phyloP scores from a whole-genome alignment of 768 basidiomycete species.

The Xerocomellus dryophilus region DNA sequence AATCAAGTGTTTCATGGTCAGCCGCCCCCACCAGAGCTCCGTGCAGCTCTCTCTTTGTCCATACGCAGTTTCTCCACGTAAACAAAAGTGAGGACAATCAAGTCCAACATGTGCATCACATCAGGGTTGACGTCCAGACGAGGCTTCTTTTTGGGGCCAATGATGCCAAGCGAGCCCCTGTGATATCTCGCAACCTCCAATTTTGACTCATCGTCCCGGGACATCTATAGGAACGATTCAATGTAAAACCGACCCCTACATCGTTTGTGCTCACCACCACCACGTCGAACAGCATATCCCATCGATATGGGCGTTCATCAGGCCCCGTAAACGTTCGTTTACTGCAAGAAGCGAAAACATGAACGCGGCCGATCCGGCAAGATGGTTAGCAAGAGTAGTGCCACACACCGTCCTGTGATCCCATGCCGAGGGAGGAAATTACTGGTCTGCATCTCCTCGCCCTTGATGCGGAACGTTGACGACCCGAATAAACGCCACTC shows the following conservation, averaged over 20 bases:
- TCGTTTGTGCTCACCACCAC: constrained; percentile 10
- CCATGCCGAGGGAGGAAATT: constrained; percentile 23
- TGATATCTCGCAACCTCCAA: constrained; percentile 18
- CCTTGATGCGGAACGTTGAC: constrained; percentile 30
- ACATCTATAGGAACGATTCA: constrained; percentile 10
- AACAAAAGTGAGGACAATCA: constrained; percentile 25
- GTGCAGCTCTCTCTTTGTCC: constrained; percentile 8
- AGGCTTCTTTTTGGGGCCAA: constrained; percentile 9
- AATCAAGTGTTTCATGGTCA: not conserved
- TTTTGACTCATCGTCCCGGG: constrained; percentile 8
- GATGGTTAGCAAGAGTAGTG: not conserved
- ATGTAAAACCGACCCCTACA: too few relatives aligned
- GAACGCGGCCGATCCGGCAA: not conserved
- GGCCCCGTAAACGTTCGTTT: constrained; percentile 29
- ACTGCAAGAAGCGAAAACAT: not conserved
- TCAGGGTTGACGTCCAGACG: constrained; percentile 19
- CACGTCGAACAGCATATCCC: constrained; percentile 20
- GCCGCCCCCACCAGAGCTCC: not conserved
- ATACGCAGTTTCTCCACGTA: constrained; percentile 26
- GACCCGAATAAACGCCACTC: constrained; percentile 29
- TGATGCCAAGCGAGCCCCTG: constrained; percentile 15
- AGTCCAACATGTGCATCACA: constrained; percentile 23
- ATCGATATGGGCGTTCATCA: constrained; percentile 32
- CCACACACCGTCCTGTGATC: constrained; percentile 13
- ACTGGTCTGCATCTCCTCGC: constrained; percentile 22